Evolutionary conservation across 345 rosid genomes (phyloP).

Genomic region (Pugionium cornutum): DNA sequence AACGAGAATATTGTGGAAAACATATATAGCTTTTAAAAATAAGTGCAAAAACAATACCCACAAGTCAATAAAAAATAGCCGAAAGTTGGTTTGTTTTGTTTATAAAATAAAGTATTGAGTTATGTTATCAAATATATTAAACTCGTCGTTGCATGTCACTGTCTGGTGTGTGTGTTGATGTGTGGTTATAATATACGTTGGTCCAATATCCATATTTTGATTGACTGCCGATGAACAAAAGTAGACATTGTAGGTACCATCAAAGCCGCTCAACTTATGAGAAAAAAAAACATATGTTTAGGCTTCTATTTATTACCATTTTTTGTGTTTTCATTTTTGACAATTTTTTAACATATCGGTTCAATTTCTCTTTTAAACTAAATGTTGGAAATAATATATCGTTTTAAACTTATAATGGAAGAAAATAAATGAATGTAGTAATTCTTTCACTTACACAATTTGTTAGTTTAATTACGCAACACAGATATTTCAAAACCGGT

Average conservation of each 20-base stretch:
- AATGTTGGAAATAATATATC: too few relatives aligned
- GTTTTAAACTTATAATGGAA: too few relatives aligned
- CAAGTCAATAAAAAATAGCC: conserved; percentile 41
- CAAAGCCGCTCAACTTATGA: too few relatives aligned
- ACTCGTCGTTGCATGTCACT: conserved; percentile 35
- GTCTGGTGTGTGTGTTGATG: conserved; percentile 19
- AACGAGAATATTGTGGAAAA: conserved; percentile 15
- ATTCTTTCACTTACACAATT: neutral
- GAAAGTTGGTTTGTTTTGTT: conserved; percentile 36
- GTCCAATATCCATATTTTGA: conserved; percentile 10
- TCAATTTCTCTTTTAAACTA: too few relatives aligned
- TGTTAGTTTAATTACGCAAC: neutral
- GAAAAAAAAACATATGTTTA: too few relatives aligned
- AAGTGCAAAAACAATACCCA: conserved; percentile 26
- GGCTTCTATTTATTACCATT: too few relatives aligned
- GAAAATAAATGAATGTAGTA: neutral
- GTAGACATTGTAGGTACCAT: neutral
- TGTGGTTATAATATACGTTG: conserved; percentile 17
- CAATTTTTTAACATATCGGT: too few relatives aligned
- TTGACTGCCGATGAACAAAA: conserved; percentile 9
- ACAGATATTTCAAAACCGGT: neutral
- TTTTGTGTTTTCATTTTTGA: too few relatives aligned
- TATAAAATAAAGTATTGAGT: conserved; percentile 18
- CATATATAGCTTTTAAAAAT: neutral
- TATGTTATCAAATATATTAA: conserved; percentile 25